phyloP scores from a whole-genome alignment of 2,329 filamentous ascomycete genomes.

The Plectosphaerella sp. region DNA sequence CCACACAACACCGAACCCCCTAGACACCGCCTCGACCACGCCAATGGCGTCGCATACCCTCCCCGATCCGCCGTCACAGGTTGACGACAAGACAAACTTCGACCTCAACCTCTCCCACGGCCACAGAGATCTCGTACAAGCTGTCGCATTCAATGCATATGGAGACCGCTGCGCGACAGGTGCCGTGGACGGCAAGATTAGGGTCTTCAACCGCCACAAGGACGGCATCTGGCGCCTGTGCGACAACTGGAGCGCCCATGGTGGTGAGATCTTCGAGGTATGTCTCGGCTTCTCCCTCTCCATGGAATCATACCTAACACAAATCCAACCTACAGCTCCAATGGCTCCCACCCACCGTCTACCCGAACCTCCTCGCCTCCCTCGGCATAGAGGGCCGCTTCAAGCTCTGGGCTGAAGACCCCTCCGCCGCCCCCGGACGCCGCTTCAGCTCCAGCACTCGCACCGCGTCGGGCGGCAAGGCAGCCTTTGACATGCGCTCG shows the following conservation, averaged over 20 bases:
- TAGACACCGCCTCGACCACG: not conserved
- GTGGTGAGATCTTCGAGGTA: conserved; percentile 85
- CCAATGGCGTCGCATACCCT: conserved; percentile 7
- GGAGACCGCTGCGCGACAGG: conserved; percentile 88
- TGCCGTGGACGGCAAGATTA: conserved; percentile 87
- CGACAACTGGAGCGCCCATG: conserved; percentile 87
- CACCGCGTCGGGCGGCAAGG: conserved; percentile 31
- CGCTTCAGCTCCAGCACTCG: conserved; percentile 68
- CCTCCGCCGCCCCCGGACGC: conserved; percentile 71
- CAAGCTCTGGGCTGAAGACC: conserved; percentile 90
- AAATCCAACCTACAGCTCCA: conserved; percentile 57
- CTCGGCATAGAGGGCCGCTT: conserved; percentile 87
- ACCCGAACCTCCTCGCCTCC: conserved; percentile 79
- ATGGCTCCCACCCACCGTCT: conserved; percentile 89
- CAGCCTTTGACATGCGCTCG: conserved; percentile 53
- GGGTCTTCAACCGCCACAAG: conserved; percentile 82
- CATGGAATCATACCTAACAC: no score
- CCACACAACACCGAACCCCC: not conserved
- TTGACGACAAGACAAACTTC: conserved; percentile 44
- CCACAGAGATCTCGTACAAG: conserved; percentile 76
- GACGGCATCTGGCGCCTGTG: conserved; percentile 74
- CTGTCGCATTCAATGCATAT: conserved; percentile 86
- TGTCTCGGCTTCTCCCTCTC: conserved; percentile 20
- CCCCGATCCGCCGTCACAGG: conserved; percentile 23
- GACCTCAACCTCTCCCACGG: conserved; percentile 65